These are phyloP conservation scores for Antrodiella citrinella DNA, from an alignment of 768 basidiomycete genomes.

Conservation along the genomic window DNA sequence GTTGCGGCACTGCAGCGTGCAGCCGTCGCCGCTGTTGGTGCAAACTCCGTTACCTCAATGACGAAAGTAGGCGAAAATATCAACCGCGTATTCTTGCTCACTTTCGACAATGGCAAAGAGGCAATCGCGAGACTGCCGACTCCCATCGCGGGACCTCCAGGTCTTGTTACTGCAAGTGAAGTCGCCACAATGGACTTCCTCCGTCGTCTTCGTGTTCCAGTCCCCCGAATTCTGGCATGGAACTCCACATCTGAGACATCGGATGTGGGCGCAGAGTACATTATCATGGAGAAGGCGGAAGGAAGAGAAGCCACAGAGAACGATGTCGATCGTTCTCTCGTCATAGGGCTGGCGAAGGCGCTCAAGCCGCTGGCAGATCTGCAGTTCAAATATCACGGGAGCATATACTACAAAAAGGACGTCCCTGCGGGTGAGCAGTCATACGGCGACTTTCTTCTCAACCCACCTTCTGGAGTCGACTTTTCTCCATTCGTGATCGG, in stretches of 20 bases:
- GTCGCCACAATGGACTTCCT: conserved; percentile 38
- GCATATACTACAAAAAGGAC: conserved; percentile 15
- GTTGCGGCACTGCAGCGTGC: conserved; percentile 6
- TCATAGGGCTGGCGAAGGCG: neutral
- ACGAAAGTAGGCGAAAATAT: conserved; percentile 6
- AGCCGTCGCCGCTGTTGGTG: conserved; percentile 8
- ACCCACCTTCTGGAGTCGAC: too few species aligned
- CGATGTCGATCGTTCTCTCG: neutral
- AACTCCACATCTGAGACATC: conserved; percentile 23
- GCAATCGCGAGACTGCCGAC: conserved; percentile 37
- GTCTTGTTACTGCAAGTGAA: conserved; percentile 35
- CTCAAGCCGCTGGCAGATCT: conserved; percentile 8
- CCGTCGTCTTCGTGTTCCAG: conserved; percentile 29
- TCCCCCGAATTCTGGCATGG: conserved; percentile 36
- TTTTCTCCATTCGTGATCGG: conserved; percentile 11
- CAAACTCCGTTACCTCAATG: conserved; percentile 4
- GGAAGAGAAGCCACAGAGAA: conserved; percentile 1
- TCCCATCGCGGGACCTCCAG: conserved; percentile 28
- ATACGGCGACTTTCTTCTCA: too few species aligned
- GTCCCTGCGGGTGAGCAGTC: too few species aligned
- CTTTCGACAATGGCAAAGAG: conserved; percentile 26
- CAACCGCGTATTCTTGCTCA: conserved; percentile 27
- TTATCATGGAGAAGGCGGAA: conserved; percentile 33
- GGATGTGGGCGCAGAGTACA: conserved; percentile 35
- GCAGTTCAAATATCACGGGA: too few species aligned